These are phyloP conservation scores for Hypoxylon sp. DNA, from an alignment of 2,329 filamentous ascomycete genomes.

Conservation along the genomic window DNA sequence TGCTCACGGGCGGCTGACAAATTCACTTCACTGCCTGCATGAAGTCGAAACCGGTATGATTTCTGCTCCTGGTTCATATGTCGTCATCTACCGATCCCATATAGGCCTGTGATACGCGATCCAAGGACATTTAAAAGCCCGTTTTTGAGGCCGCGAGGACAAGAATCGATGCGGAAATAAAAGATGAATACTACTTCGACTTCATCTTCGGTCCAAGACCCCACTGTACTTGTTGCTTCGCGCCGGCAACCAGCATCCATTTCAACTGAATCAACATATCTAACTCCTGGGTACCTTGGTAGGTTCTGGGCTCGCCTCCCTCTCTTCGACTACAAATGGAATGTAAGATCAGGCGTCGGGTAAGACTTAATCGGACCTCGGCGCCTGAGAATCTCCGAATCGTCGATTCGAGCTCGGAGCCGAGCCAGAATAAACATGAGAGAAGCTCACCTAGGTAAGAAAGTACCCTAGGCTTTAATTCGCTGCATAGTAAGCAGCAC, in stretches of 20 bases:
- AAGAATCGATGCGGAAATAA: too few relatives aligned
- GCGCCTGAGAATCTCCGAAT: background rate
- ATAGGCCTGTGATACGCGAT: background rate
- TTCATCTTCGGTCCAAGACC: background rate
- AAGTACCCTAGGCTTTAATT: too few relatives aligned
- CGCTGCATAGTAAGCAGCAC: too few relatives aligned
- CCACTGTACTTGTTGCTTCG: too few relatives aligned
- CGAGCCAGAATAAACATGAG: too few relatives aligned
- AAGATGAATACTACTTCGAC: background rate
- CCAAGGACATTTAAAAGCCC: background rate
- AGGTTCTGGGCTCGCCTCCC: too few relatives aligned
- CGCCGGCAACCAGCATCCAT: too few relatives aligned
- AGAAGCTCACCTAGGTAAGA: too few relatives aligned
- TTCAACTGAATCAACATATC: too few relatives aligned
- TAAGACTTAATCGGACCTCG: constrained; percentile 4
- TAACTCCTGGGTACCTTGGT: too few relatives aligned
- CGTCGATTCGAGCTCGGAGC: background rate
- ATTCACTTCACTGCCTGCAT: too few relatives aligned
- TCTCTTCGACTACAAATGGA: too few relatives aligned
- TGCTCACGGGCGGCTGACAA: constrained; percentile 27
- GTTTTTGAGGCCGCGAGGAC: background rate
- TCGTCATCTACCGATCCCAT: constrained; percentile 15
- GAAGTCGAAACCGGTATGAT: constrained; percentile 17
- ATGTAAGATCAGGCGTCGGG: background rate
- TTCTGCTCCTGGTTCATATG: constrained; percentile 21